Base-by-base conservation (phyloP, 2,329 filamentous ascomycete species). In the Piedraia hortae region DNA sequence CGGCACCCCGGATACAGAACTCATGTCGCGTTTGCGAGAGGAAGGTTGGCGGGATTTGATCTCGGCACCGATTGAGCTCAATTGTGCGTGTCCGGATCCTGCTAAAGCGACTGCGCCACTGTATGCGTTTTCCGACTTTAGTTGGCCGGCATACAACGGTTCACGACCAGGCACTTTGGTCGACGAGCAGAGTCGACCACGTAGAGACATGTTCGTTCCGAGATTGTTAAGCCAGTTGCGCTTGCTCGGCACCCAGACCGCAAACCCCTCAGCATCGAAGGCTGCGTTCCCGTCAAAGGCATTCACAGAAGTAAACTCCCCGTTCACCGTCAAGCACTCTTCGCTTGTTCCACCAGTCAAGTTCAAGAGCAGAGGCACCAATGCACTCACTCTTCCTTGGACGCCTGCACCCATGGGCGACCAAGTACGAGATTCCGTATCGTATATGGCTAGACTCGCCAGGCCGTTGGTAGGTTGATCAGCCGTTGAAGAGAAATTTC, bases 151-250 rank as follows among this genome's bases (percentile, higher is more conserved):
- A 39, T 78, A 78, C 14, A 93, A 52, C 9, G 66, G 60, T 10
- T 56, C 57, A 21, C 54, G 55, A 21, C 55, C 56, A 1, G 66
- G 55, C 10, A 77, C 50, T 23, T 67, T 54, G n/a, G 73, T 56
- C 17, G 68, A 54, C 4, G 74, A 59, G 10, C 67, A 71, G 20
- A 97, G 54, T 25, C 65, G 50, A 16, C 85, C 88, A 26, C 57
- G 56, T 34, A 88, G 59, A 4, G 60, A 54, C 24, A 73, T 64
- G 14, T 65, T 56, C 5, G 59, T 48, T 4, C 62, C 50, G 10
- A 91, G 48, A 33, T 88, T 85, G 38, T 77, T 64, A 9, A 97
- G 54, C 85, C 85, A 97, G 40, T 85, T 85, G 26, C 56, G 58
- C 29, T 59, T 55, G 3, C 78, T 88, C 3, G 74, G 74, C 5